phyloP scores from a whole-genome alignment of 176 grass and related monocot species.

The Bolboschoenus planiculmis region DNA sequence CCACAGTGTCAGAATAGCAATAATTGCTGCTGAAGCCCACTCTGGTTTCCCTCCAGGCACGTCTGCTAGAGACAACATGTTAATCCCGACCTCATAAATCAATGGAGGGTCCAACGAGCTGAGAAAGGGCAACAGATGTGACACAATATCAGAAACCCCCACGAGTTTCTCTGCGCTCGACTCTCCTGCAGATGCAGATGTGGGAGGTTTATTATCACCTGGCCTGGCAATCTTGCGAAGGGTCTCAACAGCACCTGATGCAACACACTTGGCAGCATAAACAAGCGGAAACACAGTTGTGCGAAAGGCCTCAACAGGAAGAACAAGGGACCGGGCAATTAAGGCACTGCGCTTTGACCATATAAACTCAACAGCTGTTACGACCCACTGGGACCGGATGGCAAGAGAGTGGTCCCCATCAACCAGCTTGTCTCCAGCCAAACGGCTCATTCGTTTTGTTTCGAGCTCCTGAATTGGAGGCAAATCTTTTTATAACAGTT shows the following conservation, averaged over 20 bases:
- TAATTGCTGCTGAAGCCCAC: slow-evolving; percentile 94
- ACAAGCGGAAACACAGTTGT: slow-evolving; percentile 80
- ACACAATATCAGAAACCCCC: slow-evolving; percentile 84
- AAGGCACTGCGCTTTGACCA: slow-evolving; percentile 79
- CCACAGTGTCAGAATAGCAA: slow-evolving; percentile 85
- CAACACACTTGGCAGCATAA: slow-evolving; percentile 76
- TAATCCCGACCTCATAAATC: slow-evolving; percentile 97
- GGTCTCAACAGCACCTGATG: slow-evolving; percentile 65
- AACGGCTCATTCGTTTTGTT: slow-evolving; percentile 78
- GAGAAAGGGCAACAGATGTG: slow-evolving; percentile 82
- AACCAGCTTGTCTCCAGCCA: slow-evolving; percentile 93
- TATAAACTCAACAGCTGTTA: slow-evolving; percentile 60
- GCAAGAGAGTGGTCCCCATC: slow-evolving; percentile 80
- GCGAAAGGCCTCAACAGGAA: slow-evolving; percentile 84
- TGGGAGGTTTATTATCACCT: slow-evolving; percentile 27
- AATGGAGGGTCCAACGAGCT: slow-evolving; percentile 83
- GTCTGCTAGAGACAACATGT: slow-evolving; percentile 88
- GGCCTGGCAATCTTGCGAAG: slow-evolving; percentile 58
- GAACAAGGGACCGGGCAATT: slow-evolving; percentile 66
- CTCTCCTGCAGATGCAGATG: slow-evolving; percentile 26
- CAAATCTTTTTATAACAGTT: neutral
- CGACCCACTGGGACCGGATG: slow-evolving; percentile 82
- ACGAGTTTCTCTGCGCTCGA: slow-evolving; percentile 79
- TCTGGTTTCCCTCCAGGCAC: slow-evolving; percentile 94
- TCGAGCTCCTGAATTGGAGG: slow-evolving; percentile 57